Percentiles rank a stretch among this genome's conserved stretches.
Evolutionary conservation across 2,329 filamentous ascomycete genomes (phyloP).

Genomic region (Cephalotrichum gorgonifer): DNA sequence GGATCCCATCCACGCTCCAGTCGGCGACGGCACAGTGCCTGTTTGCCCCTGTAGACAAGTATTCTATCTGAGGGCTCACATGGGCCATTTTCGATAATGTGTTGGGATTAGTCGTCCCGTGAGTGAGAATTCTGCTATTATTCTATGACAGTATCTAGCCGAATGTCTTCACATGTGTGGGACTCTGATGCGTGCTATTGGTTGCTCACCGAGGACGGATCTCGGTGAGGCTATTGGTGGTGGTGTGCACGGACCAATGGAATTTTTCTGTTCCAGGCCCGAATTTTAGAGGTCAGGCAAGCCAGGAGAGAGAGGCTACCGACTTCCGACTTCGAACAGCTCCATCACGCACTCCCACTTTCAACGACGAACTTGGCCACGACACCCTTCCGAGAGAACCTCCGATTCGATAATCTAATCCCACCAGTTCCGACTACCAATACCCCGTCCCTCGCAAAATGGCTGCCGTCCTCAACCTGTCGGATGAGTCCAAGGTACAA

Average conservation of each 20-base stretch:
- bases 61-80: conserved; percentile 28
- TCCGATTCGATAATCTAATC: no score
- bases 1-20: conserved; percentile 63
- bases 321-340: background rate
- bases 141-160: background rate
- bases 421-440: no score
- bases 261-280: conserved; percentile 1
- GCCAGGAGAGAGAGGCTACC: background rate
- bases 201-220: background rate
- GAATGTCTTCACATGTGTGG: background rate
- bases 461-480: conserved; percentile 53
- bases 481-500: conserved; percentile 90
- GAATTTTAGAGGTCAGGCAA: background rate
- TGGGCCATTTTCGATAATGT: conserved; percentile 13
- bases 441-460: background rate
- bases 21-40: conserved; percentile 82
- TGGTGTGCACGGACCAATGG: conserved; percentile 2
- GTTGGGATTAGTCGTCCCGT: background rate
- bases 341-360: background rate
- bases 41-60: conserved; percentile 75
- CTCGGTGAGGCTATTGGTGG: background rate
- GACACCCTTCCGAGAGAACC: background rate
- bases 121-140: conserved; percentile 2
- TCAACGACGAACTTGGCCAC: background rate
- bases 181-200: background rate